A percentile compares a stretch with the other conserved stretches of the same genome.
Evolutionary conservation across 768 basidiomycete species (phyloP).

Genomic region (Tulasnella sp.): DNA sequence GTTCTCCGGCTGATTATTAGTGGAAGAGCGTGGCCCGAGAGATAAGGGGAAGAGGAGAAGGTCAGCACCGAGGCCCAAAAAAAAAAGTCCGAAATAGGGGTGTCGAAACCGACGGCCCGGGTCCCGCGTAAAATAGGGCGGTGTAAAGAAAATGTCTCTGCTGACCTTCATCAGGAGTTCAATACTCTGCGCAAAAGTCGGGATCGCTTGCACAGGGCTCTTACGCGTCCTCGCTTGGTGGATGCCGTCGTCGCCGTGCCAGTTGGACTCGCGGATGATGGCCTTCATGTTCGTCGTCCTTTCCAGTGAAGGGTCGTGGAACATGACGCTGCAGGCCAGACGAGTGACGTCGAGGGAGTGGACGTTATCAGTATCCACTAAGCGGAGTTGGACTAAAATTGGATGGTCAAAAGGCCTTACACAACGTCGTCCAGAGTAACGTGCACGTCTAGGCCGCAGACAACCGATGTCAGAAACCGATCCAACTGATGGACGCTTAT

Average conservation of each 20-base stretch:
- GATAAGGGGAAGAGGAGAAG: background rate
- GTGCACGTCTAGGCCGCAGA: slow-evolving; percentile 76
- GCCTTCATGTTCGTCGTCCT: slow-evolving; percentile 83
- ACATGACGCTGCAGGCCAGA: slow-evolving; percentile 62
- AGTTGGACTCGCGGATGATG: slow-evolving; percentile 68
- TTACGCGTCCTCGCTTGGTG: slow-evolving; percentile 78
- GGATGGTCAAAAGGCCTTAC: slow-evolving; percentile 7
- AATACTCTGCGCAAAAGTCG: slow-evolving; percentile 86
- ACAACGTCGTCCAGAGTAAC: slow-evolving; percentile 86
- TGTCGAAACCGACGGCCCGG: slow-evolving; percentile 17
- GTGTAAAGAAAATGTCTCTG: slow-evolving; percentile 20
- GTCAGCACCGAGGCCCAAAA: background rate
- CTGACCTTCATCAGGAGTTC: slow-evolving; percentile 73
- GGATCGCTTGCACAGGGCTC: slow-evolving; percentile 82
- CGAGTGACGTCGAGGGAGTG: slow-evolving; percentile 7
- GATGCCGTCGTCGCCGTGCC: slow-evolving; percentile 73
- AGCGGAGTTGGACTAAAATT: background rate
- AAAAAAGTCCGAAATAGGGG: slow-evolving; percentile 18
- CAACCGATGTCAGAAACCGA: background rate
- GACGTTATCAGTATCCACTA: background rate
- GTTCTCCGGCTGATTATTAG: slow-evolving; percentile 40
- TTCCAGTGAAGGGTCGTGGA: slow-evolving; percentile 85
- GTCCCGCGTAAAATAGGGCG: slow-evolving; percentile 3
- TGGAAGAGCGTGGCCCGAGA: background rate
- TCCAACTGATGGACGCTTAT: slow-evolving; percentile 10